Conservation (phyloP, 2,329 filamentous ascomycete genomes). For the Periconia sp. region DNA sequence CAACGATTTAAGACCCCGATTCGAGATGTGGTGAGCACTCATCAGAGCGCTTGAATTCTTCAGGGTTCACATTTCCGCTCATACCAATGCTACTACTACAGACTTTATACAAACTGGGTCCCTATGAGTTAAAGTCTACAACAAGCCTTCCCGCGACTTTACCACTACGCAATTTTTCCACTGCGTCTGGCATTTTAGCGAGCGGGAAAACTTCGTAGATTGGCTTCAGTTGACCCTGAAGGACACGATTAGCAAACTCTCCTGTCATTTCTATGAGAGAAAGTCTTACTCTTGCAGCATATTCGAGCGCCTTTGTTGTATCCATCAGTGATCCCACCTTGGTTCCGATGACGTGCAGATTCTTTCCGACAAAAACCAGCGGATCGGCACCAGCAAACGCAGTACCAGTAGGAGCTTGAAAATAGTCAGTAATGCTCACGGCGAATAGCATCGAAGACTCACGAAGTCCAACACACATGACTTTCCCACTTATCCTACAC, state of each 20-base stretch:
- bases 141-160: slow-evolving; percentile 58
- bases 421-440: slow-evolving; percentile 41
- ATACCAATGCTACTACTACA: too few species aligned
- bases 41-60: too few species aligned
- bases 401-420: slow-evolving; percentile 22
- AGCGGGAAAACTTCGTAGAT: slow-evolving; percentile 55
- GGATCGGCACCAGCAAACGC: slow-evolving; percentile 29
- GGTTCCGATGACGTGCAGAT: slow-evolving; percentile 28
- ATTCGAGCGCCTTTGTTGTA: slow-evolving; percentile 49
- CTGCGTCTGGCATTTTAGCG: slow-evolving; percentile 54
- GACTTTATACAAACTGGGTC: too few species aligned
- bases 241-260: not conserved
- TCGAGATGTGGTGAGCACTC: too few species aligned
- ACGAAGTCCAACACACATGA: slow-evolving; percentile 59
- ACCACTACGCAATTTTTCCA: slow-evolving; percentile 54
- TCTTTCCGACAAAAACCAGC: slow-evolving; percentile 27
- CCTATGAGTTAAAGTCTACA: slow-evolving; percentile 54
- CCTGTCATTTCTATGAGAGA: too few species aligned
- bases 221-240: slow-evolving; percentile 49
- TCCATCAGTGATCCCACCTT: slow-evolving; percentile 53
- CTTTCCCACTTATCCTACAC: slow-evolving; percentile 51
- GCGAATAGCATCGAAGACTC: slow-evolving; percentile 19
- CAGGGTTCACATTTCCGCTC: too few species aligned
- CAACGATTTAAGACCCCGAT: too few species aligned
- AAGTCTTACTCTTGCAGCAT: slow-evolving; percentile 49